Base-by-base conservation (phyloP, 805 yeast species). In the Barnettozyma populi region DNA sequence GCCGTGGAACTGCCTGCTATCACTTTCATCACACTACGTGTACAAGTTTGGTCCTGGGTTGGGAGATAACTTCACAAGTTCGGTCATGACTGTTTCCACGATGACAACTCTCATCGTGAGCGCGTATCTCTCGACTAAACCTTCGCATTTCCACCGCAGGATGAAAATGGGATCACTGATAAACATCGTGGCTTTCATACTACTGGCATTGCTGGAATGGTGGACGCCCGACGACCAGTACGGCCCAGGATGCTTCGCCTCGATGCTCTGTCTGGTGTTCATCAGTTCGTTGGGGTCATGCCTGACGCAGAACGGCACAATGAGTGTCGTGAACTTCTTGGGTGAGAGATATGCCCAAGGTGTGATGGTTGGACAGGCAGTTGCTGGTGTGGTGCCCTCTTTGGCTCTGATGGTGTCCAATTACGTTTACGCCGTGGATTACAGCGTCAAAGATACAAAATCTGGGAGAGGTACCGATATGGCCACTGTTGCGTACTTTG, bases 1-100 rank as follows among this genome's bases (percentile, higher is more conserved):
- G 97, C 98, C 98, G 0, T 92, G 98, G 97, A 94, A 92, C 70
- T 82, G 94, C 56, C 84, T 90, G 53, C 67, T 94, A 9, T 80
- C 95, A 1, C 96, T 97, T 0, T 78, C 96, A 0, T 84, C 85
- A 8, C 90, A 88, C 65, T 88, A 89, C 59, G 43, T 53, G 7
- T n/a, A 45, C 5, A 62, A 90, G 55, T 79, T 92, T 1, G 65
- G 83, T 56, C 74, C 85, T 10, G 44, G 25, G 11, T 19, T 47
- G 13, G 46, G 50, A 2, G 73, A 72, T 53, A 72, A 74, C 18
- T 89, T 86, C 63, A 78, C 90, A 2, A 82, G 94, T 18, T 79
- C 94, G 0, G 86, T 90, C 86, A 90, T 90, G 97, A 75, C 90
- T 1, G 80, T 84, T 0, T 84, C 92, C 3, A 89, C 96, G 0